phyloP scores from a whole-genome alignment of 2,329 filamentous ascomycete species.

The Talaromyces sp. region DNA sequence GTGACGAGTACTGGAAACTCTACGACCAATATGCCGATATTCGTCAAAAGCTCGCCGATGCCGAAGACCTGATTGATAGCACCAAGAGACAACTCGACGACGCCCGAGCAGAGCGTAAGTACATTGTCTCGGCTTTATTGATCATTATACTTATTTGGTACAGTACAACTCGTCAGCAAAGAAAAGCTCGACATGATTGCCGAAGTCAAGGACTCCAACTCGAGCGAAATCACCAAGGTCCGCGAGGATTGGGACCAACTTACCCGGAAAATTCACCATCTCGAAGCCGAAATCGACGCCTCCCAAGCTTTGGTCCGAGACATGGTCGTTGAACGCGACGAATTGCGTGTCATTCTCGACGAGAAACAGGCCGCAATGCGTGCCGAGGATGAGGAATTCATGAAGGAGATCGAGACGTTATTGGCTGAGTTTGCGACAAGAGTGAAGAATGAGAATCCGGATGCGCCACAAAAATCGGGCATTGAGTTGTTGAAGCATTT shows the following conservation, averaged over 20 bases:
- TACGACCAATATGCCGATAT: slow-evolving; percentile 38
- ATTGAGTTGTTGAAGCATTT: slow-evolving; percentile 43
- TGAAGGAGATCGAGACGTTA: slow-evolving; percentile 41
- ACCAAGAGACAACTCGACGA: slow-evolving; percentile 37
- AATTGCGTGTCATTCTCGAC: slow-evolving; percentile 38
- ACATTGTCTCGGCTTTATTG: neutral
- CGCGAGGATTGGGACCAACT: slow-evolving; percentile 35
- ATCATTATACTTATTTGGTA: neutral
- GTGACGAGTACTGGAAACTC: slow-evolving; percentile 41
- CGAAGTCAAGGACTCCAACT: slow-evolving; percentile 35
- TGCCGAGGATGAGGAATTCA: slow-evolving; percentile 39
- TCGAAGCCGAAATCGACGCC: slow-evolving; percentile 39
- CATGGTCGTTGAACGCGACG: slow-evolving; percentile 38
- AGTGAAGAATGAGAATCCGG: slow-evolving; percentile 30
- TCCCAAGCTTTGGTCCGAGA: slow-evolving; percentile 38
- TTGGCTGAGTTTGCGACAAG: slow-evolving; percentile 39
- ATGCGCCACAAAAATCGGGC: slow-evolving; percentile 34
- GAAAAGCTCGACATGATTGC: slow-evolving; percentile 39
- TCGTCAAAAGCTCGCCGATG: slow-evolving; percentile 37
- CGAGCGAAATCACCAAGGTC: slow-evolving; percentile 32
- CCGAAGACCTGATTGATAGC: slow-evolving; percentile 35
- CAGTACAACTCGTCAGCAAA: slow-evolving; percentile 35
- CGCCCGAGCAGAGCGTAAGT: slow-evolving; percentile 36
- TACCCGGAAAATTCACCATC: slow-evolving; percentile 33
- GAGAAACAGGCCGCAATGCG: slow-evolving; percentile 38